Conservation (phyloP, 345 rosid genomes). For the Lumnitzera littorea region DNA sequence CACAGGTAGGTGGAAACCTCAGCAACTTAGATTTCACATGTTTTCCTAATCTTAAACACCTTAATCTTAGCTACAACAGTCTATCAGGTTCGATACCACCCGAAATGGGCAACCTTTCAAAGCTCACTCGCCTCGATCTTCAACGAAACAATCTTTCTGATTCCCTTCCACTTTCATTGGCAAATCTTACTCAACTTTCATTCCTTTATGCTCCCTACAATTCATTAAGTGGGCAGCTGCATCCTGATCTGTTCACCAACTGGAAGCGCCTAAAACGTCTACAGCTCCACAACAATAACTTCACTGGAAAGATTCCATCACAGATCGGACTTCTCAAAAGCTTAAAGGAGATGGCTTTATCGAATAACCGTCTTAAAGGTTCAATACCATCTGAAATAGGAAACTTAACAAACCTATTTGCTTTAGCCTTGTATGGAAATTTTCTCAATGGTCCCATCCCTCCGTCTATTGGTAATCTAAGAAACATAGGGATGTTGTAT, state of each 20-base stretch:
- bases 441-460: slow-evolving; percentile 8
- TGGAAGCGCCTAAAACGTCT: background rate
- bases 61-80: background rate
- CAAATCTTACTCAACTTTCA: background rate
- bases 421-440: slow-evolving; percentile 4
- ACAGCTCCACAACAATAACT: background rate
- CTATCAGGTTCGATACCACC: background rate
- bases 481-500: slow-evolving; percentile 8
- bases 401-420: slow-evolving; percentile 5
- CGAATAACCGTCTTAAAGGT: slow-evolving; percentile 6
- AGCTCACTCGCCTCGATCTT: background rate
- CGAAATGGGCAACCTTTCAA: background rate
- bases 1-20: too few species aligned
- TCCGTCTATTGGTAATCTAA: slow-evolving; percentile 13
- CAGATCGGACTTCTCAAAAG: background rate
- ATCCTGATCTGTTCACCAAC: background rate
- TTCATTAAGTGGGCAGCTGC: background rate
- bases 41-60: background rate
- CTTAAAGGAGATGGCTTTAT: background rate
- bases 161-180: background rate
- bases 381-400: slow-evolving; percentile 9
- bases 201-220: background rate
- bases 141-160: background rate
- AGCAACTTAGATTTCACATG: background rate
- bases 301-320: background rate